Evolutionary conservation across 805 yeast species (phyloP), one percentile per base, ranked within the genome.

Genomic region (Komagataella populi): DNA sequence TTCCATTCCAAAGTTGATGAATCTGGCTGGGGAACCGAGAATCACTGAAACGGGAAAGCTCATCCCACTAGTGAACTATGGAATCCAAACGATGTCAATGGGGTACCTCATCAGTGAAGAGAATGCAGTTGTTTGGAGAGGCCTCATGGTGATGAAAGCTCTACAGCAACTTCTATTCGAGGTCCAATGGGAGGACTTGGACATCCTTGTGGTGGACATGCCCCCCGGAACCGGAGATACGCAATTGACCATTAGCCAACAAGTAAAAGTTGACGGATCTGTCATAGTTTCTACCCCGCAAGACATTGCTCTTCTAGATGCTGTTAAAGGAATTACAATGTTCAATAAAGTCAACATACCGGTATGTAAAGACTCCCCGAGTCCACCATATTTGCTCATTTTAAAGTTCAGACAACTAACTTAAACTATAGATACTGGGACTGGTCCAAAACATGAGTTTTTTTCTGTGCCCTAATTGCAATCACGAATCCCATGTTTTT

Each of bases 151-250:
- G 18, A 87, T 84, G 79, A 87, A 87, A 63, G 96, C 95, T 0
- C 63, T 87, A 22, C 88, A 87, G 57, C 96, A 87, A 60, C 70
- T 87, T n/a, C 61, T 87, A 7, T 87, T 83, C 58, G 95, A 87
- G 51, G 95, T 87, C 1, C 76, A 80, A 47, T 87, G 96, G 96
- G 69, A 71, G 23, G 60, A 63, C 4, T 61, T 87, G 47, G 95
- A 87, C 60, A 73, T 80, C 20, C 67, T 87, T 48, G 83, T 87
- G 1, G 69, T 87, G 8, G 96, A 87, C 58, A 76, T 87, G 85
- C 96, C 96, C 0, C 96, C 96, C 0, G 96, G 96, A 2, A 87
- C 96, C 0, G 96, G 96, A 17, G 96, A 87, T 61, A 82, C 86
- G 0, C 96, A 87, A 59, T 70, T 87, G 51, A 84, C 95, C 0